Percentiles rank a stretch among this genome's conserved stretches.
These are phyloP conservation scores for Ophiostoma novo-ulmi DNA, from an alignment of 2,329 filamentous ascomycete genomes.

Conservation along the genomic window DNA sequence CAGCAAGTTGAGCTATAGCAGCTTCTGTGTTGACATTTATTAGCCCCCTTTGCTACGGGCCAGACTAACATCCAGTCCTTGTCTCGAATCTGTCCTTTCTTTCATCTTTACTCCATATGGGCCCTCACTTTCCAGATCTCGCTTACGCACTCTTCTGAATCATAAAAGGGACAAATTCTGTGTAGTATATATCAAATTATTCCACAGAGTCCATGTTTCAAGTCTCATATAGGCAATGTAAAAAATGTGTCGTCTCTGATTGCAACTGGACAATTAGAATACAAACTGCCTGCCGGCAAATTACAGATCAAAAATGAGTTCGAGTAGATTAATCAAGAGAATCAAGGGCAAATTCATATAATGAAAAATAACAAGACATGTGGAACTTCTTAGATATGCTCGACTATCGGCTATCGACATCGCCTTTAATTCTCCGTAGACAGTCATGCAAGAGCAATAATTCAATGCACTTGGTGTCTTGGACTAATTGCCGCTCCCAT, in stretches of 20 bases:
- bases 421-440: background rate
- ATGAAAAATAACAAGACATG: background rate
- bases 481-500: too few relatives aligned
- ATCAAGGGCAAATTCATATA: background rate
- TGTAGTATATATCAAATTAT: background rate
- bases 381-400: background rate
- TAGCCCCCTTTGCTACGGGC: background rate
- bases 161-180: background rate
- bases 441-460: background rate
- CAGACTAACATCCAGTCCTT: background rate
- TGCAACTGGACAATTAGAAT: background rate
- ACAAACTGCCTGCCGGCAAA: background rate
- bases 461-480: background rate
- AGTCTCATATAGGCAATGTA: background rate
- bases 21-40: background rate
- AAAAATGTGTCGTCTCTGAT: background rate
- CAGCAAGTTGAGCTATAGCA: background rate
- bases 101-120: background rate
- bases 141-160: background rate
- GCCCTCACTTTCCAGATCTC: background rate
- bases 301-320: too few relatives aligned
- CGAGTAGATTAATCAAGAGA: background rate
- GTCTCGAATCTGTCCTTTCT: background rate
- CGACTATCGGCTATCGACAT: background rate
- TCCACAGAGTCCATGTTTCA: background rate